These are phyloP conservation scores for Protoeuglena noctilucae DNA, from an alignment of 139 green algal species.

Conservation along the genomic window DNA sequence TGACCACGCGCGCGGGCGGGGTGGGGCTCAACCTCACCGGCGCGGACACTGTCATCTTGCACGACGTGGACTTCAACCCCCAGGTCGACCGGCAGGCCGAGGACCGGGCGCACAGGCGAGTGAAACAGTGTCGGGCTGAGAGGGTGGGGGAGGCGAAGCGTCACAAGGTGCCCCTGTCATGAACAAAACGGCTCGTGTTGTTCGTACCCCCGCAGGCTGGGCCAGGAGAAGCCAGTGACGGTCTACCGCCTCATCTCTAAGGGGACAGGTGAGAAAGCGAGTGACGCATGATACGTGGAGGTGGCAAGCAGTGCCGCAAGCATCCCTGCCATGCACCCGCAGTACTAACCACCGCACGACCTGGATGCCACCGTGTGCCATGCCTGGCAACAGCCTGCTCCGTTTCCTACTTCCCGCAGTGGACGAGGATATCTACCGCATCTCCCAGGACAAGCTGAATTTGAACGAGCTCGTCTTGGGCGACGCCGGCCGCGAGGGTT, in stretches of 20 bases:
- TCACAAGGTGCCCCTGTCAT: not conserved
- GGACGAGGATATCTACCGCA: constrained; percentile 52
- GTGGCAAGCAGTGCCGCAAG: not conserved
- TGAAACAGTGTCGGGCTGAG: too few relatives aligned
- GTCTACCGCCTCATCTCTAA: constrained; percentile 76
- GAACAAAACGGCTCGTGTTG: not conserved
- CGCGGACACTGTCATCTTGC: constrained; percentile 85
- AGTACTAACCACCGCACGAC: too few relatives aligned
- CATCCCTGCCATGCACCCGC: too few relatives aligned
- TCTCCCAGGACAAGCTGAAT: constrained; percentile 71
- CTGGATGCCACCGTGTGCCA: too few relatives aligned
- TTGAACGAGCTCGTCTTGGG: constrained; percentile 28
- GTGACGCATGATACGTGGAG: not conserved
- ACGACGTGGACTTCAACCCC: constrained; percentile 92
- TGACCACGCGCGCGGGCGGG: constrained; percentile 81
- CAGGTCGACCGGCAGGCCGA: constrained; percentile 59
- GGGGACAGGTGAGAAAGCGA: constrained; percentile 53
- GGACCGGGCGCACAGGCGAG: constrained; percentile 36
- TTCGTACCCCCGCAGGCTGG: constrained; percentile 43
- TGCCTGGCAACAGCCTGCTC: not conserved
- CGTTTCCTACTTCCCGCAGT: constrained; percentile 3
- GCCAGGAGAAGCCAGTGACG: constrained; percentile 66
- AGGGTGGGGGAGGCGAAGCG: constrained; percentile 6
- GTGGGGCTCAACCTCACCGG: constrained; percentile 88
- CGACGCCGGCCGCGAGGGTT: not conserved